Conservation (phyloP, 2,329 filamentous ascomycete genomes). For the Aspergillus sp. region DNA sequence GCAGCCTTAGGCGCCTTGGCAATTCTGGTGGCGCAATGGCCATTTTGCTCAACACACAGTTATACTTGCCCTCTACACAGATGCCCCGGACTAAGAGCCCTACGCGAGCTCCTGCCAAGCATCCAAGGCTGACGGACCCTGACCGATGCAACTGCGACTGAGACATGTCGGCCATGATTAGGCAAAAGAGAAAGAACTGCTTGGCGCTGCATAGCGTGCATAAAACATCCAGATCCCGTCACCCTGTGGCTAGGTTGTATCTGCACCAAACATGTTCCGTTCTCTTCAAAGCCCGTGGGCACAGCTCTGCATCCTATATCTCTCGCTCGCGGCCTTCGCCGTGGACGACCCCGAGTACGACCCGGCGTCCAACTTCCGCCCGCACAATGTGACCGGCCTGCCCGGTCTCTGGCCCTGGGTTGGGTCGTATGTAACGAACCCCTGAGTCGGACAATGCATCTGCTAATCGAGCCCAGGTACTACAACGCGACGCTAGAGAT, state of each 20-base stretch:
- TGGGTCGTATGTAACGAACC: slow-evolving; percentile 10
- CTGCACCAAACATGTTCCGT: background rate
- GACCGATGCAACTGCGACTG: background rate
- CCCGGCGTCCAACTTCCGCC: slow-evolving; percentile 4
- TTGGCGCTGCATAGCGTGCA: background rate
- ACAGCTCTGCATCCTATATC: background rate
- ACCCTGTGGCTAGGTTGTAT: background rate
- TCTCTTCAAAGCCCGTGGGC: background rate
- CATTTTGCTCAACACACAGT: background rate
- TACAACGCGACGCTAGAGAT: background rate
- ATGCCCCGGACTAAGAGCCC: too few relatives aligned
- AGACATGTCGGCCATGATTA: background rate
- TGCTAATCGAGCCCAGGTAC: background rate
- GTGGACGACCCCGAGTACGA: slow-evolving; percentile 4
- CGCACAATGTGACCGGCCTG: slow-evolving; percentile 9
- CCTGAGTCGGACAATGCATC: background rate
- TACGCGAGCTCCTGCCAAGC: background rate
- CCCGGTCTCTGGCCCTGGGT: slow-evolving; percentile 11
- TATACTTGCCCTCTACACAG: too few relatives aligned
- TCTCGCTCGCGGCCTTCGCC: background rate
- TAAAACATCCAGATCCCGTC: background rate
- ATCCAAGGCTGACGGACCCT: background rate
- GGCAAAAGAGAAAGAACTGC: background rate
- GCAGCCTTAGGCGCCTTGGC: too few relatives aligned
- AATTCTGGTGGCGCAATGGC: too few relatives aligned